Conservation (phyloP, 164 flowering plant genomes). For the Euptelea pleiosperma region DNA sequence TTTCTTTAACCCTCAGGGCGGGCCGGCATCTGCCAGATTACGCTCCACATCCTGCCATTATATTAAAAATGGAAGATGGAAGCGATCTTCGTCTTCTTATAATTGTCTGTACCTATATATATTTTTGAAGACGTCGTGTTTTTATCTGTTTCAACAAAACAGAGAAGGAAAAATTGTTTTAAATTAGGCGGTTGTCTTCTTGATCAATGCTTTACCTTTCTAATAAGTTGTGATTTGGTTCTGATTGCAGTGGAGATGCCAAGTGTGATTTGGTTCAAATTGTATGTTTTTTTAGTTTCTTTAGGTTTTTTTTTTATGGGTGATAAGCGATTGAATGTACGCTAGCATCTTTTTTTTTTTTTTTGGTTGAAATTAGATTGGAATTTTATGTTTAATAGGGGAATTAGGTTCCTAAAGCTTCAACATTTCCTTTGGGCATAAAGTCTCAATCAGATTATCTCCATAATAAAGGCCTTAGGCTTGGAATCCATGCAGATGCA, state of each 20-base stretch:
- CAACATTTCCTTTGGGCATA: too few relatives aligned
- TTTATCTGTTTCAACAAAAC: neutral
- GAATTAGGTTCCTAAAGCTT: too few relatives aligned
- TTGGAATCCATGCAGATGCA: too few relatives aligned
- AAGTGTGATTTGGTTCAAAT: slow-evolving; percentile 82
- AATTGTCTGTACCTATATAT: slow-evolving; percentile 78
- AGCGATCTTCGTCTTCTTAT: slow-evolving; percentile 94
- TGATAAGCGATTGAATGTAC: too few relatives aligned
- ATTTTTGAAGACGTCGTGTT: neutral
- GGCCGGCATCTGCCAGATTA: slow-evolving; percentile 81
- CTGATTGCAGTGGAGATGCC: slow-evolving; percentile 93
- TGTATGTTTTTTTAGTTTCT: slow-evolving; percentile 52
- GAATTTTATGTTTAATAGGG: too few relatives aligned
- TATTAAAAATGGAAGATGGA: slow-evolving; percentile 98
- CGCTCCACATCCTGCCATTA: slow-evolving; percentile 97
- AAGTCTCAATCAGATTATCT: too few relatives aligned
- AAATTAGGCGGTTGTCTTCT: neutral
- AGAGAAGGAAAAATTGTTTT: neutral
- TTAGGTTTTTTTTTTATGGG: too few relatives aligned
- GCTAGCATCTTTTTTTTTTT: too few relatives aligned
- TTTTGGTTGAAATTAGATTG: too few relatives aligned
- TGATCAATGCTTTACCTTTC: neutral
- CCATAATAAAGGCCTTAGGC: too few relatives aligned
- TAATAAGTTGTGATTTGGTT: slow-evolving; percentile 9
- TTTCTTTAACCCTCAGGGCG: slow-evolving; percentile 71